Conservation (phyloP, 2,329 filamentous ascomycete species). For the Colletotrichum agaves region DNA sequence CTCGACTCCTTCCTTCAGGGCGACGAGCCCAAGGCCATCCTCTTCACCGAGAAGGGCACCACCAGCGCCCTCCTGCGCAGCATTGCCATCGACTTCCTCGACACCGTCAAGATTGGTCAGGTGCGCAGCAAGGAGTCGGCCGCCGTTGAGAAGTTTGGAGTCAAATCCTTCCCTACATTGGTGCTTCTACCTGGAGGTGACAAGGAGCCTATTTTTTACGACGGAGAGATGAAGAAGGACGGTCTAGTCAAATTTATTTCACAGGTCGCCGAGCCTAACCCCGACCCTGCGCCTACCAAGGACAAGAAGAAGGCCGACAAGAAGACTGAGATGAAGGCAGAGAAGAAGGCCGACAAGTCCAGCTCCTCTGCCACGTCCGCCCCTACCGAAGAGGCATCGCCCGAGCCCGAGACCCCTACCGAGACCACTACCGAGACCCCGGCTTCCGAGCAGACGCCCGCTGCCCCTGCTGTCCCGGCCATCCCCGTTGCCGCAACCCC, state of each 20-base stretch:
- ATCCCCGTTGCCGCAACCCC: slow-evolving; percentile 74
- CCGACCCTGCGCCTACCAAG: slow-evolving; percentile 71
- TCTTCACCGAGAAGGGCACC: slow-evolving; percentile 94
- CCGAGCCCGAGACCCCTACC: slow-evolving; percentile 51
- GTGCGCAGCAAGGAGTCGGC: slow-evolving; percentile 82
- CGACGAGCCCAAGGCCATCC: slow-evolving; percentile 81
- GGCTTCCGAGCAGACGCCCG: slow-evolving; percentile 44
- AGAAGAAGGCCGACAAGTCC: slow-evolving; percentile 33
- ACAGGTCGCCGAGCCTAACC: slow-evolving; percentile 81
- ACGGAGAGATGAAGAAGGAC: slow-evolving; percentile 87
- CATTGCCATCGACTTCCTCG: slow-evolving; percentile 90
- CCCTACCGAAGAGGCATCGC: slow-evolving; percentile 37
- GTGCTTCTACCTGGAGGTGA: slow-evolving; percentile 80
- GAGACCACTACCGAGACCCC: slow-evolving; percentile 52
- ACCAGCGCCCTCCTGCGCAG: slow-evolving; percentile 85
- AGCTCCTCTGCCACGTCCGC: slow-evolving; percentile 24
- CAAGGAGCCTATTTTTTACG: slow-evolving; percentile 76
- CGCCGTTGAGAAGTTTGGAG: slow-evolving; percentile 77
- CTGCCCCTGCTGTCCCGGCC: slow-evolving; percentile 58
- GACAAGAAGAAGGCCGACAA: slow-evolving; percentile 56
- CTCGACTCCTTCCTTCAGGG: slow-evolving; percentile 79
- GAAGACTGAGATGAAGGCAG: slow-evolving; percentile 45
- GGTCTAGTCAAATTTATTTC: slow-evolving; percentile 85
- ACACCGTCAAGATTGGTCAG: slow-evolving; percentile 81
- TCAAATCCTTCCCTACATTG: slow-evolving; percentile 82